These are phyloP conservation scores for Jamesozyma rosinii DNA, from an alignment of 805 yeast species.

Conservation along the genomic window DNA sequence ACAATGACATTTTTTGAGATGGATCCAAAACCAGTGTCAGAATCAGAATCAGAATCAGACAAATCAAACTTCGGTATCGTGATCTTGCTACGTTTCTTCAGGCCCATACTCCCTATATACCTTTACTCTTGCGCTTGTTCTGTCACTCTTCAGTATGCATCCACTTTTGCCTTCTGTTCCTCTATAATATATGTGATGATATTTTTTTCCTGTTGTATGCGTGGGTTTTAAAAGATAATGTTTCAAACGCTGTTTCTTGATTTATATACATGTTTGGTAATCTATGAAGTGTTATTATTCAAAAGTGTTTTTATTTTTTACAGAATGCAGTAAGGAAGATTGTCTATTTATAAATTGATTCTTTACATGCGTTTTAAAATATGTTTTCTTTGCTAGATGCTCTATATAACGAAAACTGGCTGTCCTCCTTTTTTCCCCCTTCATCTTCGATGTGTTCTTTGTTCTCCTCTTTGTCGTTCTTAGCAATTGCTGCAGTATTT, in stretches of 20 bases:
- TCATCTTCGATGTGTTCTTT: conserved; percentile 7
- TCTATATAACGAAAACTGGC: conserved; percentile 23
- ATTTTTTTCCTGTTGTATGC: neutral
- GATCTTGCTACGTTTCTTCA: conserved; percentile 7
- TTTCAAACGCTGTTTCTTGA: too few relatives aligned
- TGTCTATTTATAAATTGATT: neutral
- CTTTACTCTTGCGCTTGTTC: too few relatives aligned
- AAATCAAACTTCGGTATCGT: conserved; percentile 1
- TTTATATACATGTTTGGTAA: too few relatives aligned
- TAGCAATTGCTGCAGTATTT: conserved; percentile 1
- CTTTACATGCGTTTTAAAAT: neutral
- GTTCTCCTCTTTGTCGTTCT: conserved; percentile 7
- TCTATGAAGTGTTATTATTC: too few relatives aligned
- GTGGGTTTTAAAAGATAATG: neutral
- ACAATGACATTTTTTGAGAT: too few relatives aligned
- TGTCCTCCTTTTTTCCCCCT: conserved; percentile 13
- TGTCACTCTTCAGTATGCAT: too few relatives aligned
- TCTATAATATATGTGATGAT: neutral
- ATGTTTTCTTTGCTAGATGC: conserved; percentile 11
- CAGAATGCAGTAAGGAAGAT: neutral
- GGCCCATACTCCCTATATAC: neutral
- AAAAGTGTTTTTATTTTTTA: too few relatives aligned
- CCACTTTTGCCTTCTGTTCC: too few relatives aligned
- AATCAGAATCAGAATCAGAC: neutral
- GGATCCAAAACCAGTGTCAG: neutral